phyloP scores from a whole-genome alignment of 2,329 filamentous ascomycete species.

The Davidsoniella eucalypti region DNA sequence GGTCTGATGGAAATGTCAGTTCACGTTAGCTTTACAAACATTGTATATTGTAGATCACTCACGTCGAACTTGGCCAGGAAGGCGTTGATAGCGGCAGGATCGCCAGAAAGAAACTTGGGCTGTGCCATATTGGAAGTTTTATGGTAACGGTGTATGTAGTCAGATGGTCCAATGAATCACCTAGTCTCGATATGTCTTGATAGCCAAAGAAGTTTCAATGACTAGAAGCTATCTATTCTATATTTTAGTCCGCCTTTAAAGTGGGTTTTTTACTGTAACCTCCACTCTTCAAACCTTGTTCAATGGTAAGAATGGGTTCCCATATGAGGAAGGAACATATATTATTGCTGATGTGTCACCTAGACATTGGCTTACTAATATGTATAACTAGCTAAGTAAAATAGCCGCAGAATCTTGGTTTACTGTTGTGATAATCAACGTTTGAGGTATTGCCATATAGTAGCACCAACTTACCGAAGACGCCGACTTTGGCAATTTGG shows the following conservation, averaged over 20 bases:
- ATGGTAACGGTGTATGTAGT: background rate
- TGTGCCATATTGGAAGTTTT: slow-evolving; percentile 18
- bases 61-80: slow-evolving; percentile 91
- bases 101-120: slow-evolving; percentile 59
- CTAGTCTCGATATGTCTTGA: background rate
- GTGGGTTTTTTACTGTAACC: background rate
- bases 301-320: no score
- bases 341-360: no score
- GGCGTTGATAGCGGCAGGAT: slow-evolving; percentile 56
- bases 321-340: no score
- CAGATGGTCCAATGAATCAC: background rate
- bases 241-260: background rate
- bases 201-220: background rate
- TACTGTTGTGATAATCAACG: no score
- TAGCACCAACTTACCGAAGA: no score
- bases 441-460: no score
- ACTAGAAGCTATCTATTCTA: background rate
- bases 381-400: no score
- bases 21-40: background rate
- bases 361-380: no score
- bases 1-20: slow-evolving; percentile 34
- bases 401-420: no score
- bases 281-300: no score
- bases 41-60: slow-evolving; percentile 15
- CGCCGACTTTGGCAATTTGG: no score